Conservation (phyloP, 306 rosid genomes). For the Prunus mume region DNA sequence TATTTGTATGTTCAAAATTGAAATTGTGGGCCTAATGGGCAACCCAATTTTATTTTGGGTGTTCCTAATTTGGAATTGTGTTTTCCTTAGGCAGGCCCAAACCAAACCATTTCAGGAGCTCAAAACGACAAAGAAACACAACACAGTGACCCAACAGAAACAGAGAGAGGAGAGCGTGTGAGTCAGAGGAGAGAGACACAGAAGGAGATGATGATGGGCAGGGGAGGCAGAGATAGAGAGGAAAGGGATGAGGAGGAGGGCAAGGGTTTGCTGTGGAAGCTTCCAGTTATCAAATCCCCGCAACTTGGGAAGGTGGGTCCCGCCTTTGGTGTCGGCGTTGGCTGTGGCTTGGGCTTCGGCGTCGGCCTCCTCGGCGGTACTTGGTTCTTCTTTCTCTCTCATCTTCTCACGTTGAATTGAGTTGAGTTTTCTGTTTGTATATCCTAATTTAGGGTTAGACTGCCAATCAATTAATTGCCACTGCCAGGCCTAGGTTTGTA, state of each 20-base stretch:
- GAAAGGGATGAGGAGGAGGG: conserved; percentile 23
- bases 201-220: neutral
- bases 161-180: neutral
- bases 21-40: no score
- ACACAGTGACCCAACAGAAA: neutral
- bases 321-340: conserved; percentile 75
- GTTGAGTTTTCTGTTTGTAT: neutral
- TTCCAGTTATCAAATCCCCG: conserved; percentile 47
- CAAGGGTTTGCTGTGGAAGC: conserved; percentile 78
- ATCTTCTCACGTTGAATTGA: neutral
- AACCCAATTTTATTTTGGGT: no score
- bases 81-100: no score
- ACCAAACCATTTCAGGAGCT: no score
- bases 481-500: no score
- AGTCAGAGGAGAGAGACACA: no score
- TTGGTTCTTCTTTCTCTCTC: neutral
- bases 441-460: neutral
- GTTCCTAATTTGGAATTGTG: no score
- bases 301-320: conserved; percentile 78
- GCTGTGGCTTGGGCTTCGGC: conserved; percentile 89
- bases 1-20: no score
- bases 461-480: neutral
- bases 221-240: conserved; percentile 9
- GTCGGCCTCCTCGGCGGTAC: conserved; percentile 86
- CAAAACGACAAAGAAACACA: no score